Evolutionary conservation across 1,284 basidiomycete genomes (phyloP).

Genomic region (Ceratobasidium sp.): DNA sequence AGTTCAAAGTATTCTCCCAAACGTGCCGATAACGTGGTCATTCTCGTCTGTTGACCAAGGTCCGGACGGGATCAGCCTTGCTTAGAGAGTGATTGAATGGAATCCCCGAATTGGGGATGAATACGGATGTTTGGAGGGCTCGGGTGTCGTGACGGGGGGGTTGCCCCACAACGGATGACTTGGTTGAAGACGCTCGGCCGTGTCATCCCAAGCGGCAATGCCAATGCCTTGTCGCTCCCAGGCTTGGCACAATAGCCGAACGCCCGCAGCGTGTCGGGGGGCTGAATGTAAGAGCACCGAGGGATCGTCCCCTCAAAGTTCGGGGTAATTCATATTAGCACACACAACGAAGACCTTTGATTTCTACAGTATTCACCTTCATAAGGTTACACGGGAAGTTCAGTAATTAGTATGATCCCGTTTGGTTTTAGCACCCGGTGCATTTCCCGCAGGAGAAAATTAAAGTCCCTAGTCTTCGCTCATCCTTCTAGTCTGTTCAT

Average conservation of each 20-base stretch:
- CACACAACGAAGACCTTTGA: too few species aligned
- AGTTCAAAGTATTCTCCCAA: too few species aligned
- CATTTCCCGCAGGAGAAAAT: slow-evolving; percentile 5
- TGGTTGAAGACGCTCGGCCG: neutral
- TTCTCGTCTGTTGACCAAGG: neutral
- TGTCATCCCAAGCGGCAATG: neutral
- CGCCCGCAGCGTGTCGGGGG: neutral
- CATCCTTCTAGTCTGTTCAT: too few species aligned
- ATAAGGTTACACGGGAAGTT: neutral
- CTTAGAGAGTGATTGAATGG: neutral
- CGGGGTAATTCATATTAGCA: neutral
- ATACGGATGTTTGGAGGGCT: neutral
- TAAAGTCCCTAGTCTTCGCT: neutral
- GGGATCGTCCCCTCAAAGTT: neutral
- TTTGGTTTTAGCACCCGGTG: slow-evolving; percentile 21
- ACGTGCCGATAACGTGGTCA: too few species aligned
- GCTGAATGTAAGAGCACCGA: neutral
- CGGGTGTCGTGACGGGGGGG: neutral
- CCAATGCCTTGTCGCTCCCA: neutral
- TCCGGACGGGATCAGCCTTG: neutral
- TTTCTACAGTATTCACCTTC: slow-evolving; percentile 15
- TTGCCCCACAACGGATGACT: neutral
- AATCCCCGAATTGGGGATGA: neutral
- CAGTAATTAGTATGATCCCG: neutral
- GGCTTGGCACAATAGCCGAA: neutral